phyloP scores from a whole-genome alignment of 257 asterid species.

The Nyctanthes arbortristis region DNA sequence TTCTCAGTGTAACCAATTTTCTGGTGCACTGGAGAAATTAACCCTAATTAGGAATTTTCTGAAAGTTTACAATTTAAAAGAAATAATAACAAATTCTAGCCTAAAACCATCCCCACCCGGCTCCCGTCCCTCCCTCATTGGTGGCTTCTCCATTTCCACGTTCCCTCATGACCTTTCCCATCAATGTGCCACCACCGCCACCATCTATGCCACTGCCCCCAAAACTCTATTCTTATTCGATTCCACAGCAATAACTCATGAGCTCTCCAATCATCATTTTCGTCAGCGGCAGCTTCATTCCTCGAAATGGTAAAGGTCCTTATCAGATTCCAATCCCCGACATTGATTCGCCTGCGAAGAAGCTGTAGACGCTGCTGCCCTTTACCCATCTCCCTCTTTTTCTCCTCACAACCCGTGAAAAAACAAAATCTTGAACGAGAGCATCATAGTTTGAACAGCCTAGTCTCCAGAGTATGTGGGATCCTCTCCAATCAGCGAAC shows the following conservation, averaged over 20 bases:
- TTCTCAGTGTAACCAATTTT: neutral
- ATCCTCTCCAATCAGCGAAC: slow-evolving; percentile 48
- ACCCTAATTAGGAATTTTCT: neutral
- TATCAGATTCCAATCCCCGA: slow-evolving; percentile 37
- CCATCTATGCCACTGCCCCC: slow-evolving; percentile 25
- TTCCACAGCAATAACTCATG: slow-evolving; percentile 31
- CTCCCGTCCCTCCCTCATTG: neutral
- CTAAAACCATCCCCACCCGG: too few relatives aligned
- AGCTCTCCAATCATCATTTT: slow-evolving; percentile 31
- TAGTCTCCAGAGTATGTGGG: slow-evolving; percentile 50
- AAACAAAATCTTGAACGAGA: slow-evolving; percentile 11
- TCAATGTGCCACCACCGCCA: slow-evolving; percentile 38
- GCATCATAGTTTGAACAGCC: slow-evolving; percentile 21
- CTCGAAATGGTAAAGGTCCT: slow-evolving; percentile 70
- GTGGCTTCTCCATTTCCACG: slow-evolving; percentile 46
- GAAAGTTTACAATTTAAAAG: neutral
- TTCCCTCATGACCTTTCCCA: slow-evolving; percentile 17
- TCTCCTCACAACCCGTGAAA: slow-evolving; percentile 37
- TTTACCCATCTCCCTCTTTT: slow-evolving; percentile 28
- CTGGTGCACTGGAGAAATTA: neutral
- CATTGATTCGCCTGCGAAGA: slow-evolving; percentile 18
- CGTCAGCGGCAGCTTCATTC: slow-evolving; percentile 32
- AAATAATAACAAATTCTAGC: neutral
- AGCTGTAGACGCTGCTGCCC: slow-evolving; percentile 24
- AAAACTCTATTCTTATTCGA: slow-evolving; percentile 5